phyloP scores from a whole-genome alignment of 2,329 filamentous ascomycete species.

The Phialophora macrospora region DNA sequence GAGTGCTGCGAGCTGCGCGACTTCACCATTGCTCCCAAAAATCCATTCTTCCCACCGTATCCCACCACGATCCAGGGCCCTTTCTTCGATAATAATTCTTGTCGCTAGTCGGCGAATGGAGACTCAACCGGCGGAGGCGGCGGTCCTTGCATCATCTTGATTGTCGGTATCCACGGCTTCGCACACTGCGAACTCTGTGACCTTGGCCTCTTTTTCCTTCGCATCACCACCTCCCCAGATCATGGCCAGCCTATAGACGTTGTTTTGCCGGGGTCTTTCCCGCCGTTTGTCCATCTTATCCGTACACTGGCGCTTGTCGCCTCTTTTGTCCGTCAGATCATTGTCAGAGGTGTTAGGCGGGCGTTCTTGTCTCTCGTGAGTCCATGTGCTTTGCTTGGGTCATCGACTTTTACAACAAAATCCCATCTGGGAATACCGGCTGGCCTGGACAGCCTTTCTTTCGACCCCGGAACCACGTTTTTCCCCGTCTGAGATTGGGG shows the following conservation, averaged over 20 bases:
- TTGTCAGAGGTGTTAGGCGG: constrained; percentile 15
- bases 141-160: constrained; percentile 32
- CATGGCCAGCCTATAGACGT: constrained; percentile 34
- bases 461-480: constrained; percentile 16
- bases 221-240: constrained; percentile 28
- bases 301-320: constrained; percentile 40
- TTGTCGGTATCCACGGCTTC: constrained; percentile 26
- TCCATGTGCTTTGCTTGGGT: constrained; percentile 24
- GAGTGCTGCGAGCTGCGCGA: constrained; percentile 4
- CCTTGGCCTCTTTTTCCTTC: constrained; percentile 31
- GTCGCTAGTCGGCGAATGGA: constrained; percentile 29
- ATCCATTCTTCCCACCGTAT: constrained; percentile 10
- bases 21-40: constrained; percentile 5
- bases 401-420: constrained; percentile 20
- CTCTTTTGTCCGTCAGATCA: constrained; percentile 30
- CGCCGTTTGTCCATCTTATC: constrained; percentile 28
- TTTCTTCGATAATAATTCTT: constrained; percentile 13
- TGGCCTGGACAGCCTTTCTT: constrained; percentile 22
- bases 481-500: constrained; percentile 22
- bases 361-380: constrained; percentile 21
- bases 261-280: constrained; percentile 26
- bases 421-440: constrained; percentile 15
- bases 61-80: constrained; percentile 8
- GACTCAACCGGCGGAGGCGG: constrained; percentile 21
- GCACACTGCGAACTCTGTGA: constrained; percentile 18